Evolutionary conservation across 352 stramenopile genomes (phyloP), one percentile per base, ranked within the genome.

Genomic region (Thalassiosira exigua): DNA sequence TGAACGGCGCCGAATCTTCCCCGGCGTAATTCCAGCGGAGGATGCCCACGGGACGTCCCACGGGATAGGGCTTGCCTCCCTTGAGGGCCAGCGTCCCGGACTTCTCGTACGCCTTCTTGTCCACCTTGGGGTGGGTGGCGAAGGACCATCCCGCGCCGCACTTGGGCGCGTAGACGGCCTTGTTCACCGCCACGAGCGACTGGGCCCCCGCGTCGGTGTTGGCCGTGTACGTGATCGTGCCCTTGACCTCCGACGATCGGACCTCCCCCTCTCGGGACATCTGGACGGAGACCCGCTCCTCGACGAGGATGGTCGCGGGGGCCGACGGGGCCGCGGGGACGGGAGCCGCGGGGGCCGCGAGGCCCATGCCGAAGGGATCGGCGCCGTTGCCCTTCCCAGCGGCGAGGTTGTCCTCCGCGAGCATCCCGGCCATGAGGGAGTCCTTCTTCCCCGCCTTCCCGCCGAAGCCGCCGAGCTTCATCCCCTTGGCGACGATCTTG

Each of bases 61-160:
- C 57, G 33, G 90, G 92, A 58, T 94, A 95, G 42, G 79, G 83
- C 69, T 94, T 95, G 9, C 82, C 89, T 42, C 82, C 84, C 80
- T 96, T 97, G 64, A 96, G 86, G 36, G 80, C 75, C n/a, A 97
- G 79, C 36, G 90, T 58, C 17, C 88, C 83, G 51, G 73, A 75
- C 51, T 87, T 80, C 78, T 96, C 91, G 73, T 94, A 97, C 9
- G 46, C 61, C 62, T 91, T 90, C 81, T 96, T 95, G 70, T 92
- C 85, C 9, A 96, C 87, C 84, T 96, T 97, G 44, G 94, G 94
- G 85, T 97, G 93, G 5, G 91, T 96, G 30, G 94, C 91, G 82
- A 95, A 95, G 26, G 85, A 91, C 68, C 95, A 95, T n/a, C 77
- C 75, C 32, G 39, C 26, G 9, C 50, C 41, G 17, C 71, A 74